A percentile compares a stretch with the other conserved stretches of the same genome.
These are phyloP conservation scores for Septoria petroselini DNA, from an alignment of 2,329 filamentous ascomycete species.

Conservation along the genomic window DNA sequence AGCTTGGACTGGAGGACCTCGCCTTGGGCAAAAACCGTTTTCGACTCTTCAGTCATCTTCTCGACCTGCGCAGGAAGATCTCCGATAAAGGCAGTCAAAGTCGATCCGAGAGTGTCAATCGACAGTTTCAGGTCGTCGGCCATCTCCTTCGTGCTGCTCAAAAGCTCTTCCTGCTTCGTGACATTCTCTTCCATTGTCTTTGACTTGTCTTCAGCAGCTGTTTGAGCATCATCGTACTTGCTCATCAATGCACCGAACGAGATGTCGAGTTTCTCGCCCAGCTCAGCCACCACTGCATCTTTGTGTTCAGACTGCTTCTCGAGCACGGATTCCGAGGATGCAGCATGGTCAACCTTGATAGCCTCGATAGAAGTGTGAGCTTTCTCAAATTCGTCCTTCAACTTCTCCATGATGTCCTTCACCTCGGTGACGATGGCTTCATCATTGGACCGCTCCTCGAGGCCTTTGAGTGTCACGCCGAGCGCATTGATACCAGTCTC, in stretches of 20 bases:
- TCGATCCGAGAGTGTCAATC: slow-evolving; percentile 75
- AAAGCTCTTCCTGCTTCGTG: slow-evolving; percentile 67
- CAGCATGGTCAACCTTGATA: slow-evolving; percentile 73
- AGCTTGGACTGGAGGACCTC: slow-evolving; percentile 73
- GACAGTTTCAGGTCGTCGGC: slow-evolving; percentile 84
- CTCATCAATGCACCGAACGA: slow-evolving; percentile 76
- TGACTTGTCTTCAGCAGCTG: slow-evolving; percentile 68
- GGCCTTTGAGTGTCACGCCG: slow-evolving; percentile 60
- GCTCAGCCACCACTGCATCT: slow-evolving; percentile 52
- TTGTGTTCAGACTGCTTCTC: slow-evolving; percentile 61
- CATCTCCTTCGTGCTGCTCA: slow-evolving; percentile 71
- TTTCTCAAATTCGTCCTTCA: slow-evolving; percentile 85
- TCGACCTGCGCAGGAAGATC: slow-evolving; percentile 64
- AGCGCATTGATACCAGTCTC: slow-evolving; percentile 60
- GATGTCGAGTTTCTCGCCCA: slow-evolving; percentile 64
- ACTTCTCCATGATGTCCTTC: slow-evolving; percentile 64
- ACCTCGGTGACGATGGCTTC: slow-evolving; percentile 47
- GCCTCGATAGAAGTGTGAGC: slow-evolving; percentile 75
- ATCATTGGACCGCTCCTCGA: slow-evolving; percentile 64
- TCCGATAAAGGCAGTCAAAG: slow-evolving; percentile 48
- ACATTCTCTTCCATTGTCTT: slow-evolving; percentile 72
- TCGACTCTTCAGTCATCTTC: slow-evolving; percentile 82
- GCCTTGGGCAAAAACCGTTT: slow-evolving; percentile 78
- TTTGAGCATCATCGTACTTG: slow-evolving; percentile 85
- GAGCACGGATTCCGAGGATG: slow-evolving; percentile 53